These are phyloP conservation scores for Diaporthe batatas DNA, from an alignment of 2,329 filamentous ascomycete species.

Conservation along the genomic window DNA sequence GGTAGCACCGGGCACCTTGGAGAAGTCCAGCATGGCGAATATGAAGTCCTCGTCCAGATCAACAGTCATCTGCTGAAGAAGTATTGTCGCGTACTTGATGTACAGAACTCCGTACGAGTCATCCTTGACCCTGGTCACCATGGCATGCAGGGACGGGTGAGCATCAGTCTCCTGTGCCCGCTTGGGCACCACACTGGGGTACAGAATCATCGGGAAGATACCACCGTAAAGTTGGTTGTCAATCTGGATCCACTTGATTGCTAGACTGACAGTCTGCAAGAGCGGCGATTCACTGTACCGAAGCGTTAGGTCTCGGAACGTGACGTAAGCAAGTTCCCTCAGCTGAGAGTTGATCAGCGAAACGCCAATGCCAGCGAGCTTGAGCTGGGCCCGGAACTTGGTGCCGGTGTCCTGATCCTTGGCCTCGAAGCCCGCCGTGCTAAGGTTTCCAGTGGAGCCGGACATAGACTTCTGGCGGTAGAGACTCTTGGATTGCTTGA, in stretches of 20 bases:
- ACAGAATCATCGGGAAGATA: conserved; percentile 96
- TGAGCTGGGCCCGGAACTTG: conserved; percentile 89
- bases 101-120: conserved; percentile 98
- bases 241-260: conserved; percentile 98
- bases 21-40: conserved; percentile 94
- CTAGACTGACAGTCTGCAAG: conserved; percentile 90
- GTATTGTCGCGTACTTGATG: conserved; percentile 95
- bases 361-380: conserved; percentile 89
- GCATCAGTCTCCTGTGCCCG: conserved; percentile 96
- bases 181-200: conserved; percentile 97
- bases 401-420: conserved; percentile 91
- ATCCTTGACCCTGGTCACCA: conserved; percentile 95
- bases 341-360: conserved; percentile 94
- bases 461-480: conserved; percentile 75
- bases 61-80: conserved; percentile 97
- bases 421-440: conserved; percentile 84
- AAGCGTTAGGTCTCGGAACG: conserved; percentile 89
- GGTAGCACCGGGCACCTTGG: conserved; percentile 89
- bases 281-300: conserved; percentile 93
- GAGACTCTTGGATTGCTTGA: conserved; percentile 90
- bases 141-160: conserved; percentile 92
- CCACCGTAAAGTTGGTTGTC: conserved; percentile 99
- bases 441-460: conserved; percentile 62
- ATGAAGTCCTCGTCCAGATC: conserved; percentile 99
- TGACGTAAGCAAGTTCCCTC: conserved; percentile 93